Conservation (phyloP, 2,329 filamentous ascomycete genomes). For the Colletotrichum simmondsii region DNA sequence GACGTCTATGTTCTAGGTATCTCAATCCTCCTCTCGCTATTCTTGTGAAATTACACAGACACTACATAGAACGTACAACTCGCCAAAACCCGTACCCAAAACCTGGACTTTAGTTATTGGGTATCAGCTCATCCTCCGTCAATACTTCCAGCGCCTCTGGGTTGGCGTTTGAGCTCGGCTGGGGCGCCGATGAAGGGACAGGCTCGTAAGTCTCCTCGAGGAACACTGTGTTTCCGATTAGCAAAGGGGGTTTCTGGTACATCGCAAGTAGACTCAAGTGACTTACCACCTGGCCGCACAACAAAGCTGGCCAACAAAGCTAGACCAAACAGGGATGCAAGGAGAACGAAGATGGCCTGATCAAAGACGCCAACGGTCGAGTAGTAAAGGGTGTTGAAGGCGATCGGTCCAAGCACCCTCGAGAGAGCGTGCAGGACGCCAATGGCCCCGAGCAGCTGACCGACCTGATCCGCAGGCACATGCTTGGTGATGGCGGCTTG, state of each 20-base stretch:
- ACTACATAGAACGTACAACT: background rate
- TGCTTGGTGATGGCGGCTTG: slow-evolving; percentile 92
- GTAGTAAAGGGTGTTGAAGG: slow-evolving; percentile 90
- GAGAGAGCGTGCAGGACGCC: slow-evolving; percentile 87
- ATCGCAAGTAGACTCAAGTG: slow-evolving; percentile 36
- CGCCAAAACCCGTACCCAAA: background rate
- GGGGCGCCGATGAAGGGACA: background rate
- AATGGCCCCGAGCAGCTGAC: slow-evolving; percentile 87
- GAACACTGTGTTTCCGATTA: slow-evolving; percentile 26
- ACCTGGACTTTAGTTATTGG: slow-evolving; percentile 9
- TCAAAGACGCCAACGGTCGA: slow-evolving; percentile 81
- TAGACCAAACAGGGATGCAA: slow-evolving; percentile 73
- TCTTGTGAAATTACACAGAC: background rate
- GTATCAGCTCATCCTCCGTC: slow-evolving; percentile 24
- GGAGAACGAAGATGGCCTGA: slow-evolving; percentile 84
- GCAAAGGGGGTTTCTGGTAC: background rate
- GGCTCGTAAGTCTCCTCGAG: slow-evolving; percentile 29
- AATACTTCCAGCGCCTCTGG: slow-evolving; percentile 16
- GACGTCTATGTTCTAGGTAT: slow-evolving; percentile 26
- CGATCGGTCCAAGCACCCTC: slow-evolving; percentile 79
- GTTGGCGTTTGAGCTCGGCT: background rate
- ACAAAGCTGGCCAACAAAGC: slow-evolving; percentile 76
- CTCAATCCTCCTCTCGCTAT: background rate
- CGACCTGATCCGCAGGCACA: slow-evolving; percentile 82
- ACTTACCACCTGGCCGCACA: slow-evolving; percentile 78